Evolutionary conservation across 345 rosid species (phyloP).

Genomic region (sweet orange (Citrus sinensis)): DNA sequence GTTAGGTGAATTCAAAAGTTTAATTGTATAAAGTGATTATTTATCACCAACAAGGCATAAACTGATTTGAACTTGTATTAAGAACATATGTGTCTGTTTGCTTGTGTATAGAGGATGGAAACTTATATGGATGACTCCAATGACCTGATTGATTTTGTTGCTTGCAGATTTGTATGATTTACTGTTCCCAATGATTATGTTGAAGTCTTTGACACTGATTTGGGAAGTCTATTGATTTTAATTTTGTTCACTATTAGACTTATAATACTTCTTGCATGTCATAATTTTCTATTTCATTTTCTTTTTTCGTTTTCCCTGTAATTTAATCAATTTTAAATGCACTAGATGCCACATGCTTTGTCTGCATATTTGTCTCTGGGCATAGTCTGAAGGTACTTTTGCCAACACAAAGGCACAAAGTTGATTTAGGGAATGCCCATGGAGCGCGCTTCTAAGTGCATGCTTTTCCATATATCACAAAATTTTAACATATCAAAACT

Average conservation of each 20-base stretch:
- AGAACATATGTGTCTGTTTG: not conserved
- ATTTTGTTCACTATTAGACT: not conserved
- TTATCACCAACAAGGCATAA: not conserved
- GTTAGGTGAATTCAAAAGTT: not conserved
- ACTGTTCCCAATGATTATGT: not conserved
- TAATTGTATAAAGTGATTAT: not conserved
- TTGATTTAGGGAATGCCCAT: not conserved
- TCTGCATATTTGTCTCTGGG: not conserved
- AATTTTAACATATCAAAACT: not conserved
- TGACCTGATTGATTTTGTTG: not conserved
- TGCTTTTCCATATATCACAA: not conserved
- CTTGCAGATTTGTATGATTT: not conserved
- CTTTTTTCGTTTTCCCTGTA: not conserved
- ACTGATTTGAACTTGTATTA: not conserved
- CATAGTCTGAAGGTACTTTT: not conserved
- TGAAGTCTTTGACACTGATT: not conserved
- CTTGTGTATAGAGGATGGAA: not conserved
- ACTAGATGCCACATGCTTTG: not conserved
- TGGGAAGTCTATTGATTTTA: not conserved
- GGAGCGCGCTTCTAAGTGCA: not conserved
- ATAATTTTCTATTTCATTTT: not conserved
- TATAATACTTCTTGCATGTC: not conserved
- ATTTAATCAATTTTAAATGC: not conserved
- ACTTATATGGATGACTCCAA: not conserved
- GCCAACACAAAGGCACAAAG: not conserved